Percentiles rank a stretch among this genome's conserved stretches.
Conservation (phyloP, 2,329 filamentous ascomycete genomes). For the Cladosporium sp. region DNA sequence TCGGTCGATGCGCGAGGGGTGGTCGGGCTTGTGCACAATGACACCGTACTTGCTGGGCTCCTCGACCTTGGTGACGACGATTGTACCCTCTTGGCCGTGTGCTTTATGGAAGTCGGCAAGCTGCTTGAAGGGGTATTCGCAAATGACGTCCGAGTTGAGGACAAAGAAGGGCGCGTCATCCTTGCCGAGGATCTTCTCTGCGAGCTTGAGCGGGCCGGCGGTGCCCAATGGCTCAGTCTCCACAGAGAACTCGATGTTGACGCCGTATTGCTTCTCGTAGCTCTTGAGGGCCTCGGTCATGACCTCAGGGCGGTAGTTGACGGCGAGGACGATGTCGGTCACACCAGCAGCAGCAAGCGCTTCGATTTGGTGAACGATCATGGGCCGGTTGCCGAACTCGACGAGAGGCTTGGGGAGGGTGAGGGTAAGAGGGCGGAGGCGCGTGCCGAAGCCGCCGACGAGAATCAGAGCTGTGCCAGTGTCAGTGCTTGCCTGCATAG, state of each 20-base stretch:
- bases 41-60: constrained; percentile 99
- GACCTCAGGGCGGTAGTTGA: constrained; percentile 97
- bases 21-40: constrained; percentile 91
- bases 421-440: constrained; percentile 91
- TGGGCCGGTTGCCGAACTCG: constrained; percentile 97
- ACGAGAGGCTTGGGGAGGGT: constrained; percentile 96
- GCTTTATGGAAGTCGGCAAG: constrained; percentile 85
- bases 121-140: constrained; percentile 91
- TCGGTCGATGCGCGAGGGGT: constrained; percentile 87
- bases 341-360: constrained; percentile 88
- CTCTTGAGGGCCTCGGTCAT: constrained; percentile 93
- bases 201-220: constrained; percentile 89
- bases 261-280: constrained; percentile 88
- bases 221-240: constrained; percentile 94
- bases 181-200: constrained; percentile 85
- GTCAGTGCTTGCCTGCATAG: background rate
- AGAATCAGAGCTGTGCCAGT: constrained; percentile 77
- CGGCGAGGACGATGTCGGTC: constrained; percentile 93
- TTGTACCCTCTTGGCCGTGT: constrained; percentile 93
- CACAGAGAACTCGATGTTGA: constrained; percentile 95
- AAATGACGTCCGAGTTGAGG: constrained; percentile 96
- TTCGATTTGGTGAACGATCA: constrained; percentile 98
- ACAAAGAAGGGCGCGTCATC: constrained; percentile 96
- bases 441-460: constrained; percentile 97
- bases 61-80: constrained; percentile 97